A percentile compares a stretch with the other conserved stretches of the same genome.
phyloP scores from a whole-genome alignment of 164 flowering plant genomes.

The Buxus sempervirens region DNA sequence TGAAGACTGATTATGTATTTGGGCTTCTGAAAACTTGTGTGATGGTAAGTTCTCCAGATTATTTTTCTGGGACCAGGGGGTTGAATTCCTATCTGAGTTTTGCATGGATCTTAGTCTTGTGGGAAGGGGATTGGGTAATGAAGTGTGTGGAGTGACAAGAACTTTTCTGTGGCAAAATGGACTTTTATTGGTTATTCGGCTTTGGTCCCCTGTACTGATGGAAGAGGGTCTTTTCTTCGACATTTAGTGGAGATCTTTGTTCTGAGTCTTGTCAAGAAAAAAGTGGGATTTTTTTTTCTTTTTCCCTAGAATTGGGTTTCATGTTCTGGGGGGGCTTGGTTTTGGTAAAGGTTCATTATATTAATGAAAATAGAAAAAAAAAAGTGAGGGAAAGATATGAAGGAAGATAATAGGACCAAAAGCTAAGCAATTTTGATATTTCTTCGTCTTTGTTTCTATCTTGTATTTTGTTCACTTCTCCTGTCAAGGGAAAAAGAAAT shows the following conservation, averaged over 20 bases:
- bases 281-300: conserved; percentile 1
- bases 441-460: neutral
- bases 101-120: conserved; percentile 12
- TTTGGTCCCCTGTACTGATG: conserved; percentile 17
- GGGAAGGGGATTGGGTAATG: conserved; percentile 12
- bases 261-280: conserved; percentile 42
- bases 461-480: conserved; percentile 1
- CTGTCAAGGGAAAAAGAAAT: neutral
- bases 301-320: conserved; percentile 4
- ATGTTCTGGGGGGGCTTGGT: conserved; percentile 10
- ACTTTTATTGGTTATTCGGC: conserved; percentile 14
- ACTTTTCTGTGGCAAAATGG: conserved; percentile 12
- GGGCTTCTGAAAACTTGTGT: too few relatives aligned
- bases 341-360: conserved; percentile 11
- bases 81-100: conserved; percentile 6
- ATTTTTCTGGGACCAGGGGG: too few relatives aligned
- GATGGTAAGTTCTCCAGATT: neutral
- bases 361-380: neutral
- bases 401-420: conserved; percentile 6
- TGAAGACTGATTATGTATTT: neutral
- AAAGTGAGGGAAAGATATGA: conserved; percentile 3
- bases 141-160: conserved; percentile 9
- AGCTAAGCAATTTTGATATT: too few relatives aligned
- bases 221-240: conserved; percentile 36
- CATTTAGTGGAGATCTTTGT: conserved; percentile 14